Evolutionary conservation across 2,329 filamentous ascomycete genomes (phyloP), one percentile per base, ranked within the genome.

Genomic region (Zymoseptoria brevis): DNA sequence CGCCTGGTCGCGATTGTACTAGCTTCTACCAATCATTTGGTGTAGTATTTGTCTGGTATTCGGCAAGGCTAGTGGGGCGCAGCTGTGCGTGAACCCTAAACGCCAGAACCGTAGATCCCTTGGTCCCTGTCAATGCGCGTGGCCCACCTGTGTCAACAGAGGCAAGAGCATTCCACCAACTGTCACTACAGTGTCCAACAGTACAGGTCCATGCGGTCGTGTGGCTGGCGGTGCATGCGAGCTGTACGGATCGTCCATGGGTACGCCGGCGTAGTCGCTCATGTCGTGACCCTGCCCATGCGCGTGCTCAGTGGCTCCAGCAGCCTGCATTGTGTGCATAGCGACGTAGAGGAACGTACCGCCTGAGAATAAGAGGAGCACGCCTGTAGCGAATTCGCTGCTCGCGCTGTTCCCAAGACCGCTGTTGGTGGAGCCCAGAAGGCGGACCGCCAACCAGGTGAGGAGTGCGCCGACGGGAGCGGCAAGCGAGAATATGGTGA

Each of bases 261-360:
- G 64, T 30, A 68, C 61, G 24, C 63, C 64, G 4, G 64, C 60
- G 57, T 68, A 69, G 1, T 66, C 67, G 48, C 67, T 65, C 58
- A 61, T 61, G 3, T 71, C 74, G 2, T 75, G 75, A 19, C 86
- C 83, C 21, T 57, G 59, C 21, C 54, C 54, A 50, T 6, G 77
- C 68, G 68, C 83, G 84, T 55, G 84, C 81, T 73, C 66, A 52
- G 64, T 53, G 7, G 71, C 67, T 19, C 65, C 65, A 21, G 86
- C 83, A 69, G 96, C 92, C 71, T 95, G 89, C 90, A 97, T 96
- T 0, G 92, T 91, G 71, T 99, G 94, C 92, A 97, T 96, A 0
- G 94, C 94, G 50, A 99, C 94, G 70, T 97, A 96, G 87, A 99
- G 75, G 71, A 99, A 99, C 0, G 94, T 99, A 16, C 94, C 94